phyloP scores from a whole-genome alignment of 345 rosid species.

The Arabidopsis arenosa region DNA sequence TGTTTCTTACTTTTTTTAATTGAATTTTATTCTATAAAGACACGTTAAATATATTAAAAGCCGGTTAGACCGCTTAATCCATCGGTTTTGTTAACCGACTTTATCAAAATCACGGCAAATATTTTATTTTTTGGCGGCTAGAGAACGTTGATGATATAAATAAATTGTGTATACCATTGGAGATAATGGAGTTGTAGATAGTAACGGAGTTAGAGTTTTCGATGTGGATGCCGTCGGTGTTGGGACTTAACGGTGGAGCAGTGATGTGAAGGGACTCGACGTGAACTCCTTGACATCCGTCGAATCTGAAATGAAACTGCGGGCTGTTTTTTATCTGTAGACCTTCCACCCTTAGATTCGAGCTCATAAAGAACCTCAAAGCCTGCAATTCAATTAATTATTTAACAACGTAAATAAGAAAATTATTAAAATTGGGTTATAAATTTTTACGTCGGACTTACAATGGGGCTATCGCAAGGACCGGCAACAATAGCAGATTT shows the following conservation, averaged over 20 bases:
- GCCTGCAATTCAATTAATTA: constrained; percentile 46
- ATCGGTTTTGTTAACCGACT: neutral
- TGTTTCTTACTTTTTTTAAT: neutral
- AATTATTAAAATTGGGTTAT: neutral
- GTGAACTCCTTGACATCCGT: constrained; percentile 57
- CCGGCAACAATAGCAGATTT: constrained; percentile 65
- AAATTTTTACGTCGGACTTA: constrained; percentile 45
- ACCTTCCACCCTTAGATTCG: constrained; percentile 74
- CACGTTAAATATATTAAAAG: neutral
- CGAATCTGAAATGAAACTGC: constrained; percentile 82
- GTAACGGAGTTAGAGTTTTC: constrained; percentile 65
- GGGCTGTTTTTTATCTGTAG: constrained; percentile 73
- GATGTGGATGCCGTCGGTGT: constrained; percentile 92
- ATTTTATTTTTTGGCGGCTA: neutral
- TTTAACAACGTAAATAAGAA: neutral
- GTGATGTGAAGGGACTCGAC: constrained; percentile 63
- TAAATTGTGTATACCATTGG: constrained; percentile 59
- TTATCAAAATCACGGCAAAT: neutral
- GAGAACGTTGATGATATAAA: neutral
- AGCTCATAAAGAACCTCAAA: constrained; percentile 69
- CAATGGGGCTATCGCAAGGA: constrained; percentile 93
- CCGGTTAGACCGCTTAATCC: neutral
- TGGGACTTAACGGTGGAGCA: constrained; percentile 84
- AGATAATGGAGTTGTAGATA: constrained; percentile 81
- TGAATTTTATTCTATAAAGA: neutral